Conservation (phyloP, 2,329 filamentous ascomycete species). For the Fusarium illudens region DNA sequence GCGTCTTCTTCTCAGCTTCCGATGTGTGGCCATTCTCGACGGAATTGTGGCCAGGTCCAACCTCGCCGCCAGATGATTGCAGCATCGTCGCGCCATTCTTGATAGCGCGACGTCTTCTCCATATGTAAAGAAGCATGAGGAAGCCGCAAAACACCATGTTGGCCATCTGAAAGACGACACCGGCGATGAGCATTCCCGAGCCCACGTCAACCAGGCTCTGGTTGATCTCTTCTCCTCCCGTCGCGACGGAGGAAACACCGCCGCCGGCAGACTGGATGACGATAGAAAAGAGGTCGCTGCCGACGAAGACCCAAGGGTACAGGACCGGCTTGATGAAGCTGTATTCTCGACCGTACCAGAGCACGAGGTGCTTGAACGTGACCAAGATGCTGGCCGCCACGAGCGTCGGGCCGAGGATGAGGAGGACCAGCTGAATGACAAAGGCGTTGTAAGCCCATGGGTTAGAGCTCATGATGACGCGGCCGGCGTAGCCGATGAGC, state of each 20-base stretch:
- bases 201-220: constrained; percentile 24
- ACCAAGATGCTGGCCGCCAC: constrained; percentile 55
- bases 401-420: constrained; percentile 53
- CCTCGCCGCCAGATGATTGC: constrained; percentile 11
- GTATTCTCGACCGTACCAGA: constrained; percentile 51
- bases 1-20: constrained; percentile 28
- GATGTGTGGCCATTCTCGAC: too few relatives aligned
- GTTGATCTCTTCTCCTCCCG: constrained; percentile 7
- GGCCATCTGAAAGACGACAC: constrained; percentile 35
- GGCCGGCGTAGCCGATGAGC: constrained; percentile 52
- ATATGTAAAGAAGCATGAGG: constrained; percentile 35
- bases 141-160: constrained; percentile 39
- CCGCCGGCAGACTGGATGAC: constrained; percentile 37
- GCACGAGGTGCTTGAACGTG: constrained; percentile 54
- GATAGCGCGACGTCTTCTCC: constrained; percentile 26
- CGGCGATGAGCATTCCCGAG: constrained; percentile 31
- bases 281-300: constrained; percentile 53
- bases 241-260: constrained; percentile 28
- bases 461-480: constrained; percentile 51
- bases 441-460: constrained; percentile 52
- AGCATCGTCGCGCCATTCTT: constrained; percentile 9
- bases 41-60: too few relatives aligned
- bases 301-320: constrained; percentile 60
- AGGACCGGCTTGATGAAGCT: constrained; percentile 49
- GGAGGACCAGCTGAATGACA: constrained; percentile 53